phyloP scores from a whole-genome alignment of 2,329 filamentous ascomycete species.

The Cercospora citrullina region DNA sequence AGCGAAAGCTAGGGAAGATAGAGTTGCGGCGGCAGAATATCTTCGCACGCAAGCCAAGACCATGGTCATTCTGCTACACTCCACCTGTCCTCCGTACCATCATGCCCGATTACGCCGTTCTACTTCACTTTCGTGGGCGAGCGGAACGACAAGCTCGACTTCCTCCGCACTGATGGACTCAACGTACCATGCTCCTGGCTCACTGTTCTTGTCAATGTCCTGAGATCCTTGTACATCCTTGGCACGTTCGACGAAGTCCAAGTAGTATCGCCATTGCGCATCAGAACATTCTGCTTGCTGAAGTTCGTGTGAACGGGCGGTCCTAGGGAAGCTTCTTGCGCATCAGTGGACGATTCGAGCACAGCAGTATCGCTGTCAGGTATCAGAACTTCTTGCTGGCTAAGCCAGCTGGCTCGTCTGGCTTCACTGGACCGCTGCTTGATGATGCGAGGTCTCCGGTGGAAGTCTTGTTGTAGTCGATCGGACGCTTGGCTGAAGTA shows the following conservation, averaged over 20 bases:
- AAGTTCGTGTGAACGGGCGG: conserved; percentile 21
- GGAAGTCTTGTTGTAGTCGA: conserved; percentile 15
- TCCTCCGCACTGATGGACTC: conserved; percentile 32
- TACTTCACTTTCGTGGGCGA: conserved; percentile 28
- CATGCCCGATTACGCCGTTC: background rate
- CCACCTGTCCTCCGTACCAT: background rate
- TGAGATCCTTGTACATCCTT: conserved; percentile 25
- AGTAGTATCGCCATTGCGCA: conserved; percentile 13
- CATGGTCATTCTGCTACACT: too few relatives aligned
- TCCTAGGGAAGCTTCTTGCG: conserved; percentile 10
- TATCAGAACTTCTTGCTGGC: conserved; percentile 24
- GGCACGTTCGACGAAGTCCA: conserved; percentile 24
- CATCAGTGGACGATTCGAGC: conserved; percentile 29
- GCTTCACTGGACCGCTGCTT: conserved; percentile 23
- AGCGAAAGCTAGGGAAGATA: background rate
- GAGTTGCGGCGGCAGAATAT: background rate
- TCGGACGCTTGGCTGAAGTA: conserved; percentile 31
- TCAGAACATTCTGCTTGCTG: conserved; percentile 21
- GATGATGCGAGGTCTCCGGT: conserved; percentile 17
- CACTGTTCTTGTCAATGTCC: conserved; percentile 30
- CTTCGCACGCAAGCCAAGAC: too few relatives aligned
- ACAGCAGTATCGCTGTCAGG: conserved; percentile 27
- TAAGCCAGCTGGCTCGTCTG: conserved; percentile 17
- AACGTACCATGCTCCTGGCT: conserved; percentile 33
- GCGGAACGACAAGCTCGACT: conserved; percentile 30